Evolutionary conservation across 2,329 filamentous ascomycete species (phyloP).

Genomic region (Aspergillus aculeatus): DNA sequence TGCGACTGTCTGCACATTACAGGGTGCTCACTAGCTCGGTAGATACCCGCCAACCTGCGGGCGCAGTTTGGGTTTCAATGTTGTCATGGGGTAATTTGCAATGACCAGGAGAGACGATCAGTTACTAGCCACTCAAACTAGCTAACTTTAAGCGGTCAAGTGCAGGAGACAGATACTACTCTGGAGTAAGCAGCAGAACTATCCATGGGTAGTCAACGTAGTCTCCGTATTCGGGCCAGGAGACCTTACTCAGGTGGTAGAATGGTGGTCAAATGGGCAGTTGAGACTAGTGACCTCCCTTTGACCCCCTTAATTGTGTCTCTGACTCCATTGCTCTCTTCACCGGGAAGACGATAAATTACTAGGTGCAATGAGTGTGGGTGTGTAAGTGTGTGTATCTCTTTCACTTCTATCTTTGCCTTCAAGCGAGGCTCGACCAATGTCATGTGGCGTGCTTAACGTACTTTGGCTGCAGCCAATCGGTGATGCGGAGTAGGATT

Average conservation of each 20-base stretch:
- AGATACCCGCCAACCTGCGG: neutral
- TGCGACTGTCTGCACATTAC: no score
- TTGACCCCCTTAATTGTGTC: neutral
- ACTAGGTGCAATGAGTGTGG: no score
- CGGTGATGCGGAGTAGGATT: neutral
- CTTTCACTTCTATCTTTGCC: no score
- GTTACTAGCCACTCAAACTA: slow-evolving; percentile 11
- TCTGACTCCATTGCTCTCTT: neutral
- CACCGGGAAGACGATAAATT: neutral
- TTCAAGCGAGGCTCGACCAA: neutral
- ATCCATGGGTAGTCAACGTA: neutral
- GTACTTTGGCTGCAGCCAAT: slow-evolving; percentile 13
- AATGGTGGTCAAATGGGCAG: neutral
- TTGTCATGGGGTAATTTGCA: neutral
- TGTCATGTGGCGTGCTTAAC: slow-evolving; percentile 17
- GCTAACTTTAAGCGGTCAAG: slow-evolving; percentile 6
- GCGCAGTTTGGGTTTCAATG: neutral
- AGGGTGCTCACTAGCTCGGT: no score
- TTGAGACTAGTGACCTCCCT: neutral
- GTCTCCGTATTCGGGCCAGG: neutral
- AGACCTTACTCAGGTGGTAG: neutral
- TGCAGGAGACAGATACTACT: slow-evolving; percentile 4
- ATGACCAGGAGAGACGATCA: slow-evolving; percentile 2
- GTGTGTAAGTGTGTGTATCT: neutral
- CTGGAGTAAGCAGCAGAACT: neutral